Percentiles rank a stretch among this genome's conserved stretches.
These are phyloP conservation scores for Funneliformis geosporum DNA, from an alignment of 192 early-diverging fungal genomes.

Conservation along the genomic window DNA sequence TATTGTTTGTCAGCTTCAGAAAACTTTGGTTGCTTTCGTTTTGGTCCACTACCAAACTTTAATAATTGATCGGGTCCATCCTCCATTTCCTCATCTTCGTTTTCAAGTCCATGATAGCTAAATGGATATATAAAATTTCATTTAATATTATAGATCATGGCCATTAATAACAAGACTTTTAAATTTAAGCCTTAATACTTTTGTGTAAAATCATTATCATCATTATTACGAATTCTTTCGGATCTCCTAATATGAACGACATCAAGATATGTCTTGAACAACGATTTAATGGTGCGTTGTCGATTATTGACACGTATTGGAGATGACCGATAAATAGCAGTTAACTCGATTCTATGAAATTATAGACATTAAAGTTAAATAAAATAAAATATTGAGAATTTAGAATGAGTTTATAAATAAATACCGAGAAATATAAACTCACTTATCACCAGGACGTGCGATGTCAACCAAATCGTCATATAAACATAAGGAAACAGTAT, in stretches of 20 bases:
- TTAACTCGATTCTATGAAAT: slow-evolving; percentile 77
- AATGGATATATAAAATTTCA: not conserved
- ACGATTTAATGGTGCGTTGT: slow-evolving; percentile 80
- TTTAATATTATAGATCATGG: not conserved
- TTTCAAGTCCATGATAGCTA: slow-evolving; percentile 39
- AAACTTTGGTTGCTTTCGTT: slow-evolving; percentile 55
- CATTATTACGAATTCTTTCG: slow-evolving; percentile 69
- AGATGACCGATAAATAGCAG: slow-evolving; percentile 90
- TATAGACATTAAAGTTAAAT: not conserved
- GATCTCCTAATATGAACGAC: slow-evolving; percentile 89
- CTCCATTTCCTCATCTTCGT: not conserved
- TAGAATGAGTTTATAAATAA: not conserved
- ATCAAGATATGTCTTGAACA: slow-evolving; percentile 96
- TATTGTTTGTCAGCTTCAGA: not conserved
- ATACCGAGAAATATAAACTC: slow-evolving; percentile 1
- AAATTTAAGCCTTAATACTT: not conserved
- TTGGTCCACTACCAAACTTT: not conserved
- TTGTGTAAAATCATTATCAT: slow-evolving; percentile 34
- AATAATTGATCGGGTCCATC: not conserved
- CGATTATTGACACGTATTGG: slow-evolving; percentile 91
- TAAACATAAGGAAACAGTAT: slow-evolving; percentile 86
- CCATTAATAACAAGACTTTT: not conserved
- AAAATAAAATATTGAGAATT: slow-evolving; percentile 22
- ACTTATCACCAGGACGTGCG: slow-evolving; percentile 88
- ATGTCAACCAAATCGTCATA: slow-evolving; percentile 96